Evolutionary conservation across 164 flowering plant genomes (phyloP).

Genomic region (Tetrastigma voinierianum): DNA sequence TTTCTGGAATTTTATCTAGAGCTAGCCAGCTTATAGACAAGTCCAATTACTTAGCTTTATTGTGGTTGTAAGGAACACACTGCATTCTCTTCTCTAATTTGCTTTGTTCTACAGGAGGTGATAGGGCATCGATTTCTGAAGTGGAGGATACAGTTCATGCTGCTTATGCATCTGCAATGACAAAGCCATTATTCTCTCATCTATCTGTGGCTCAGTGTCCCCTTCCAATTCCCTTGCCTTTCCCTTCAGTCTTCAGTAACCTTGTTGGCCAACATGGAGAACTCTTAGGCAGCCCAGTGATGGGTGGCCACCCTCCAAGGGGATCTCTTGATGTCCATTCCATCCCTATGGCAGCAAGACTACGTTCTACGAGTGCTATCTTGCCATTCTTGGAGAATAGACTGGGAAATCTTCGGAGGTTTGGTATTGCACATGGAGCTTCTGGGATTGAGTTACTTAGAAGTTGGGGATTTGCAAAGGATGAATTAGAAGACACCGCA

Average conservation of each 20-base stretch:
- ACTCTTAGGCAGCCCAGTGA: slow-evolving; percentile 37
- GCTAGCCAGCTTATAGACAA: background rate
- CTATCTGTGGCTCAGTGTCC: slow-evolving; percentile 75
- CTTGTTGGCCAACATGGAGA: slow-evolving; percentile 67
- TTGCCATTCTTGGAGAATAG: slow-evolving; percentile 70
- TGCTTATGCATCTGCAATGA: slow-evolving; percentile 36
- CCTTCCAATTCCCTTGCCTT: slow-evolving; percentile 88
- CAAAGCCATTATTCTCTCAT: slow-evolving; percentile 67
- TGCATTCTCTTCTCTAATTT: background rate
- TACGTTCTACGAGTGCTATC: slow-evolving; percentile 74
- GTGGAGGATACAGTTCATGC: slow-evolving; percentile 54
- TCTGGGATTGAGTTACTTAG: slow-evolving; percentile 51
- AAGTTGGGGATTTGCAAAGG: slow-evolving; percentile 82
- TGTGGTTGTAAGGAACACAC: background rate
- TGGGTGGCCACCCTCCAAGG: slow-evolving; percentile 35
- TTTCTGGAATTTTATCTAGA: background rate
- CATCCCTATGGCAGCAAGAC: slow-evolving; percentile 84
- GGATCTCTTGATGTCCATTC: slow-evolving; percentile 83
- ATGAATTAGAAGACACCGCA: slow-evolving; percentile 76
- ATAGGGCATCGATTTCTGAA: slow-evolving; percentile 53
- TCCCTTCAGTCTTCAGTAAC: slow-evolving; percentile 72
- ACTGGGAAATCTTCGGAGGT: slow-evolving; percentile 52
- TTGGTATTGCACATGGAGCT: slow-evolving; percentile 66
- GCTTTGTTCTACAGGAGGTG: slow-evolving; percentile 39
- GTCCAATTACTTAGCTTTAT: background rate